Evolutionary conservation across 2,329 filamentous ascomycete species (phyloP), one percentile per base, ranked within the genome.

Genomic region (Claviceps maximensis): DNA sequence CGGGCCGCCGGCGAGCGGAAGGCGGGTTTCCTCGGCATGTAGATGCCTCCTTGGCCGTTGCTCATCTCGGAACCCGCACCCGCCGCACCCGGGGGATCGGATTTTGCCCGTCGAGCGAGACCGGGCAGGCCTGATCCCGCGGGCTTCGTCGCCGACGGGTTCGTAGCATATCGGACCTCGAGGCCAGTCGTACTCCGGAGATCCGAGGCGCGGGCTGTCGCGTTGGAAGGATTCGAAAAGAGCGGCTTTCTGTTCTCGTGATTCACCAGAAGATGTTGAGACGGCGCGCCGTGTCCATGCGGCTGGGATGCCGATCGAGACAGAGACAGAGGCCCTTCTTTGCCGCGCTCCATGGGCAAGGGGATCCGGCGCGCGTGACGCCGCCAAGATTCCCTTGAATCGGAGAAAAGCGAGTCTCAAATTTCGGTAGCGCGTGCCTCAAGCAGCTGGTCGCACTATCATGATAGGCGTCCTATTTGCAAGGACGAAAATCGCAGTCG

Each of bases 181-280:
- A 45, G 6, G 23, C 27, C 40, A 42, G 33, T 36, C 33, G 54
- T 50, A 49, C 51, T 49, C 47, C 48, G 48, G 47, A 55, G 52
- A 49, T 49, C 54, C 41, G 62, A 57, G 17, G 57, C 59, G 36
- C 59, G 53, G 56, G 59, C 47, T 17, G 58, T 54, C 53, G 55
- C 60, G 54, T 52, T 61, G 25, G 60, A 51, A 51, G 55, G 59
- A 55, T 54, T 60, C 33, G 60, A 50, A 53, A 74, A 74, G 15
- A 74, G 58, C 49, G 69, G 69, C 58, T 66, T 71, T 40, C 71
- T 64, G n/a, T 67, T 69, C 6, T 67, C 65, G 50, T 69, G 65
- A 58, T 66, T 69, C 50, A 74, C 69, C 8, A 66, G 57, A 10
- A 73, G 63, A 38, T 63, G 58, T 17, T 59, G 62, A 38, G 58